Conservation (phyloP, 106 monocot species). For the Allium sativum region DNA sequence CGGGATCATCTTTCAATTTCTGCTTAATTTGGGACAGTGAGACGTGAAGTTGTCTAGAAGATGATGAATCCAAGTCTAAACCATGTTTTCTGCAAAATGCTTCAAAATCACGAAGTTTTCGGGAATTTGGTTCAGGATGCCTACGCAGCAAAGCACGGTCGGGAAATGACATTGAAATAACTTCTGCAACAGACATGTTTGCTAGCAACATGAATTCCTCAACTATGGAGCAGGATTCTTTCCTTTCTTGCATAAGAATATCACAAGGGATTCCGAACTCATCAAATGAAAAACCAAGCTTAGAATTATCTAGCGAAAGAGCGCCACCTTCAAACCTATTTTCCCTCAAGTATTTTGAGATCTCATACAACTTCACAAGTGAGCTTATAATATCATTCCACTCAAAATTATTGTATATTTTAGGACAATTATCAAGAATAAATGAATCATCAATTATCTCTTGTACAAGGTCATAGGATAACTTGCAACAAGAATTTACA, state of each 20-base stretch:
- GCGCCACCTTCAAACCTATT: conserved; percentile 74
- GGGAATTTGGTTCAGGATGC: conserved; percentile 77
- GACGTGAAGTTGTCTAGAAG: conserved; percentile 60
- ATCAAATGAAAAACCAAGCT: conserved; percentile 68
- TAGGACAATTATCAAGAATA: conserved; percentile 12
- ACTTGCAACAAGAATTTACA: conserved; percentile 74
- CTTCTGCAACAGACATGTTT: conserved; percentile 66
- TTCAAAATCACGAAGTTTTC: conserved; percentile 85
- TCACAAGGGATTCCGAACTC: conserved; percentile 70
- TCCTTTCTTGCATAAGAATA: conserved; percentile 32
- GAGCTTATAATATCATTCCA: conserved; percentile 45
- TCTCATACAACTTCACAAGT: conserved; percentile 43
- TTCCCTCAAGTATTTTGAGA: conserved; percentile 55
- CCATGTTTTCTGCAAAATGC: conserved; percentile 71
- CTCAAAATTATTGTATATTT: conserved; percentile 35
- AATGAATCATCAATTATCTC: conserved; percentile 48
- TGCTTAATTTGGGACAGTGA: conserved; percentile 69
- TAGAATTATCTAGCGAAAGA: conserved; percentile 57
- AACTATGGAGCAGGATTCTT: conserved; percentile 57
- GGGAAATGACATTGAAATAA: conserved; percentile 73
- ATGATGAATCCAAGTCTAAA: conserved; percentile 71
- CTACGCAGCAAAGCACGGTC: conserved; percentile 70
- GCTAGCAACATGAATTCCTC: conserved; percentile 90
- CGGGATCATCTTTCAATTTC: conserved; percentile 59
- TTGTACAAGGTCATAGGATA: conserved; percentile 86